Base-by-base conservation (phyloP, 2,329 filamentous ascomycete species). In the Purpureocillium lavendulum region DNA sequence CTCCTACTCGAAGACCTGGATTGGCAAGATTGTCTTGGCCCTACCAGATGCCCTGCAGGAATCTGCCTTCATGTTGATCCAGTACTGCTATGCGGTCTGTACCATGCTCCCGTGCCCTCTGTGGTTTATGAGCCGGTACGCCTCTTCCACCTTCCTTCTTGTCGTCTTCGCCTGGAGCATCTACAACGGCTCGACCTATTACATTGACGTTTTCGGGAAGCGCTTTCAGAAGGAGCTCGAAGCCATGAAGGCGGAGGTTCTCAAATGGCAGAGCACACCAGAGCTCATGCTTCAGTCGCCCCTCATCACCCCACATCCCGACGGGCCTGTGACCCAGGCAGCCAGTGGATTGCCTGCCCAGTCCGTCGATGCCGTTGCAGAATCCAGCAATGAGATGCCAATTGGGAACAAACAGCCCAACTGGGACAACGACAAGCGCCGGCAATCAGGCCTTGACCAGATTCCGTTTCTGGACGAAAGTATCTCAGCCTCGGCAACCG, bases 151-250 rank as follows among this genome's bases (percentile, higher is more conserved):
- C 0, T 98, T 96, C 63, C 70, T 98, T 34, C 70, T 82, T 40
- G 65, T 77, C 3, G 80, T 98, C n/a, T 97, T 98, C 56, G 72
- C 79, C 33, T 96, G 89, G 88, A 94, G 87, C 51, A 84, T 96
- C 40, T 94, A 96, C 67, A 98, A 98, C 52, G 92, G 92, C 26
- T 87, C 92, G 14, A 97, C 89, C 1, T 98, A 85, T 62, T 98
- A 98, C 63, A 97, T 98, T 55, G 92, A 98, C 53, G 87, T 97
- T 2, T 98, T 97, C 58, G 92, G 94, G 39, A 94, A 86, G 53
- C 80, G 89, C 3, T 97, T 98, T 70, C 87, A 98, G 68, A 95
- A 90, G 57, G 92, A 98, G 61, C 71, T 98, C 11, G 89, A 98
- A 58, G 75, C 82, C 38, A 75, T 98, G 65, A 89, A 84, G 63